A percentile compares a stretch with the other conserved stretches of the same genome.
phyloP scores from a whole-genome alignment of 257 asterid species.

The Nicotiana tabacum region DNA sequence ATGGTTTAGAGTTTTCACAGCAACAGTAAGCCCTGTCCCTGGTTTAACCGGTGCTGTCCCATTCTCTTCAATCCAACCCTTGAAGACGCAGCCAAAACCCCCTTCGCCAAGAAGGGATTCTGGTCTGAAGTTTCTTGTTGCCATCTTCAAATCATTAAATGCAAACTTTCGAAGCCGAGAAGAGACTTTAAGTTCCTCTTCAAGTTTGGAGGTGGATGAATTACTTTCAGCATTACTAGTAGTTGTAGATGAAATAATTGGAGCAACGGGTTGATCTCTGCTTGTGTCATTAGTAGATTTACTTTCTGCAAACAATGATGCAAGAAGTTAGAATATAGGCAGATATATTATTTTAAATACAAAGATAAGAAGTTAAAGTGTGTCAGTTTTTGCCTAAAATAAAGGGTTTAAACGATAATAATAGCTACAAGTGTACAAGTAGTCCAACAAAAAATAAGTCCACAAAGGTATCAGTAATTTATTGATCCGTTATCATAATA shows the following conservation, averaged over 20 bases:
- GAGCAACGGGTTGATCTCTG: slow-evolving; percentile 63
- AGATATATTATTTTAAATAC: not conserved
- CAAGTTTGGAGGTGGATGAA: slow-evolving; percentile 68
- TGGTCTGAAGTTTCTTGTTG: slow-evolving; percentile 93
- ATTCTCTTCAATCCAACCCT: slow-evolving; percentile 99
- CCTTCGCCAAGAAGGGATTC: slow-evolving; percentile 99
- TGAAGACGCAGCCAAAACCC: slow-evolving; percentile 96
- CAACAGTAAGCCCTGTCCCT: slow-evolving; percentile 97
- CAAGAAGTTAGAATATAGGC: slow-evolving; percentile 19
- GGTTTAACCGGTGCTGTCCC: slow-evolving; percentile 99
- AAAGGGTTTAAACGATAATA: not conserved
- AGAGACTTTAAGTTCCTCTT: slow-evolving; percentile 81
- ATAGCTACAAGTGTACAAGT: not conserved
- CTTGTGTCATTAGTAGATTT: slow-evolving; percentile 58
- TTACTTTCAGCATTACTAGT: slow-evolving; percentile 69
- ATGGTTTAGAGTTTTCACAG: slow-evolving; percentile 92
- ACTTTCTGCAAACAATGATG: slow-evolving; percentile 44
- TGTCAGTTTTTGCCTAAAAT: not conserved
- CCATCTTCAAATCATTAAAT: slow-evolving; percentile 80
- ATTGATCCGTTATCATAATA: not conserved
- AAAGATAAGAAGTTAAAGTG: not conserved
- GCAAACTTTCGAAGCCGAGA: slow-evolving; percentile 81
- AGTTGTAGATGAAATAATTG: slow-evolving; percentile 55
- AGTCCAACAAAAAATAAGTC: not conserved
- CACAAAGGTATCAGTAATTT: not conserved